Conservation (phyloP, 805 yeast genomes). For the Ogataea nonfermentans region DNA sequence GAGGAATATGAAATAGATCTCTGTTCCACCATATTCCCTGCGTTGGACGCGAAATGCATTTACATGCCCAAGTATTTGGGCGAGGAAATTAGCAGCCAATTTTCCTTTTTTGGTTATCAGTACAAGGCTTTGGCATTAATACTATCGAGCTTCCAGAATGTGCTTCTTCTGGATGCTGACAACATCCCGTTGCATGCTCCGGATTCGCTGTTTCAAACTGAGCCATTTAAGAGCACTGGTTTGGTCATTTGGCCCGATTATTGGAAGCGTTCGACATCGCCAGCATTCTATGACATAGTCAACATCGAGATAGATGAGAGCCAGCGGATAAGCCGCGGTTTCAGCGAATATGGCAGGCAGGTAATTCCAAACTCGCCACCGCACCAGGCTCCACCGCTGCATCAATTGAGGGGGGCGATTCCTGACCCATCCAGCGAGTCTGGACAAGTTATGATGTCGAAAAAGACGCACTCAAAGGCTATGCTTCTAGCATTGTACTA, state of each 20-base stretch:
- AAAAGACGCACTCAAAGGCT: constrained; percentile 51
- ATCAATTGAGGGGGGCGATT: constrained; percentile 58
- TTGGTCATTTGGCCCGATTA: constrained; percentile 46
- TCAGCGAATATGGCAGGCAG: constrained; percentile 34
- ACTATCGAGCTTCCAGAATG: constrained; percentile 66
- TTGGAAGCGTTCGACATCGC: constrained; percentile 56
- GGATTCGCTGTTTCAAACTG: constrained; percentile 51
- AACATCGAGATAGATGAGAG: constrained; percentile 42
- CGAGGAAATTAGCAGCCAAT: constrained; percentile 39
- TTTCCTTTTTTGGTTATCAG: constrained; percentile 58
- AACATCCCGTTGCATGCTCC: constrained; percentile 66
- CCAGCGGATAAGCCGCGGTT: constrained; percentile 40
- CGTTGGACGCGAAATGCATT: constrained; percentile 62
- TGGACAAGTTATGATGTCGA: constrained; percentile 60
- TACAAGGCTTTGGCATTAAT: constrained; percentile 64
- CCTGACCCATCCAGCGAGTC: constrained; percentile 67
- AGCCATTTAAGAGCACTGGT: constrained; percentile 53
- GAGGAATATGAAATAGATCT: constrained; percentile 69
- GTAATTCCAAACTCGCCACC: constrained; percentile 31
- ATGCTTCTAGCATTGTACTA: constrained; percentile 57
- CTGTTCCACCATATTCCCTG: constrained; percentile 60
- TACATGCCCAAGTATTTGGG: constrained; percentile 60
- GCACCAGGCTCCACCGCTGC: constrained; percentile 43
- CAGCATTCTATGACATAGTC: constrained; percentile 47
- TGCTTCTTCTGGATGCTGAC: constrained; percentile 69